Base-by-base conservation (phyloP, 805 yeast genomes). In the Lipomyces sp. region DNA sequence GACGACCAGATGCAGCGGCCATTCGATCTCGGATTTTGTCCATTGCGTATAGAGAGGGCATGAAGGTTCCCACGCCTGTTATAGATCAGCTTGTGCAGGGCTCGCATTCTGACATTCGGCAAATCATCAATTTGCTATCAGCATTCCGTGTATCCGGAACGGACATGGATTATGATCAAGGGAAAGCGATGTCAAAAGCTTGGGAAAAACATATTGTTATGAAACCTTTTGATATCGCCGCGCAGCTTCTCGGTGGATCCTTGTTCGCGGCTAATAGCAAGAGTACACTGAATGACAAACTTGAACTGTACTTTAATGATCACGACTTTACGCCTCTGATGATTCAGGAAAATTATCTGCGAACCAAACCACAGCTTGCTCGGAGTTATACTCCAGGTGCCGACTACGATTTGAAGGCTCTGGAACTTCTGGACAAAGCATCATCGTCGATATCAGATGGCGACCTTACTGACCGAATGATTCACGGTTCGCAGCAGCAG, bases 181-280 rank as follows among this genome's bases (percentile, higher is more conserved):
- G 90, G n/a, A 81, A 82, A 64, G 83, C 51, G 34, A 54, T 59
- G 56, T 58, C 71, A 5, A 60, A 83, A 63, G 80, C 88, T 10
- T 94, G 97, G 97, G 89, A 91, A 75, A 95, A 95, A 77, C 93
- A 92, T 75, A 85, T 90, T n/a, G 86, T 92, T 18, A 81, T 95
- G 72, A 92, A 93, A 76, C 97, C 98, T 3, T 95, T 94, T 79
- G 99, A 94, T 74, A 90, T 95, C 67, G 84, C 90, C 0, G 89
- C 87, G 33, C 85, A 85, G 71, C 79, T 91, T 53, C 81, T 94
- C 58, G 81, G 83, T 69, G 89, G 88, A 0, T 83, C 84, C 30
- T 82, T 85, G 15, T 90, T 87, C 77, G 80, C 86, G 64, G 84
- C 81, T 24, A 79, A 78, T 71, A 79, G 85, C 2, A 77, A 79